Conservation (phyloP, 129 eudicot genomes). For the Pulicaria dysenterica region DNA sequence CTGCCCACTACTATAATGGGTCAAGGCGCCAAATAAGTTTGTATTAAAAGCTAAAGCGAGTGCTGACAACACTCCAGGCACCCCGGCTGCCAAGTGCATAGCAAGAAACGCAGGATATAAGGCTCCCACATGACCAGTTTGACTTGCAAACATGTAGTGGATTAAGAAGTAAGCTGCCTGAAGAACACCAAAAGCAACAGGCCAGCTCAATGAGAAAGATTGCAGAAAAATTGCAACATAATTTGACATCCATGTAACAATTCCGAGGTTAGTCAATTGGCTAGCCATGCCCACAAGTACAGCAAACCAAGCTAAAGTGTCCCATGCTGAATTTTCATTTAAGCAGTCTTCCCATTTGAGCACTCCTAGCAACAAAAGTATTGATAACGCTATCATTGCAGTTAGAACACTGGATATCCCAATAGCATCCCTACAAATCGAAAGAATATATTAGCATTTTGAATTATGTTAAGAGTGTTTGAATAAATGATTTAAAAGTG, state of each 20-base stretch:
- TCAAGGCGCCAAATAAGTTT: conserved; percentile 81
- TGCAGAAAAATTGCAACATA: conserved; percentile 53
- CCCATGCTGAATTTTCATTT: conserved; percentile 95
- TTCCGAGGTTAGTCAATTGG: conserved; percentile 72
- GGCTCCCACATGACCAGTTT: conserved; percentile 93
- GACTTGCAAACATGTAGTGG: conserved; percentile 93
- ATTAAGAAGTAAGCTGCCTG: conserved; percentile 78
- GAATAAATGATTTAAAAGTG: conserved; percentile 5
- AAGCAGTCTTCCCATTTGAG: conserved; percentile 93
- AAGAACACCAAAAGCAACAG: conserved; percentile 67
- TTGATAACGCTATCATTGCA: conserved; percentile 78
- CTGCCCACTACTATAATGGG: conserved; percentile 96
- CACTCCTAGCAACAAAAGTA: conserved; percentile 72
- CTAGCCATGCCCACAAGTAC: conserved; percentile 86
- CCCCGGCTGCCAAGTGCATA: conserved; percentile 78
- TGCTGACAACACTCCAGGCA: conserved; percentile 73
- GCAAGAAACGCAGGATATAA: conserved; percentile 80
- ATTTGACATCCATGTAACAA: conserved; percentile 72
- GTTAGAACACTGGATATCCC: conserved; percentile 74
- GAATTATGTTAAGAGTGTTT: background rate
- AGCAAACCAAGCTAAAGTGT: conserved; percentile 89
- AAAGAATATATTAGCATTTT: conserved; percentile 8
- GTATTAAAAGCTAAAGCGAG: conserved; percentile 77
- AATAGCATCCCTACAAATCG: conserved; percentile 53
- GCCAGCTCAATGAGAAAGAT: conserved; percentile 57